A percentile compares a stretch with the other conserved stretches of the same genome.
Conservation (phyloP, 2,329 filamentous ascomycete genomes). For the Paraconiothyrium brasiliense region DNA sequence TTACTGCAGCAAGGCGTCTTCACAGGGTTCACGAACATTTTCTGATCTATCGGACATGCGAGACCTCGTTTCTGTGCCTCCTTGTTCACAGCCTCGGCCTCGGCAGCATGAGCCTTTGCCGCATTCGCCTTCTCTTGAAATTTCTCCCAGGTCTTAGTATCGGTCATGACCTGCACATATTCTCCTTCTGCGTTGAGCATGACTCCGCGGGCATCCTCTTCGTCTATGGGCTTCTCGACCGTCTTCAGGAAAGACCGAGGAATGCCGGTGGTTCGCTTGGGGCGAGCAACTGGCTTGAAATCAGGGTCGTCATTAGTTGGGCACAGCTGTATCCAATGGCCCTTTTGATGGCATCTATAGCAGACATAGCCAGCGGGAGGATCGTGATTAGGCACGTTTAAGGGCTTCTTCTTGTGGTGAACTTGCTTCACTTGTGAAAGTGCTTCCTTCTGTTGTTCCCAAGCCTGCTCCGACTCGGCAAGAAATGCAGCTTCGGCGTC, state of each 20-base stretch:
- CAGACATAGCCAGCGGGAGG: constrained; percentile 95
- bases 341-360: constrained; percentile 95
- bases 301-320: constrained; percentile 98
- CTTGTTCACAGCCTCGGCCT: constrained; percentile 79
- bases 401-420: constrained; percentile 65
- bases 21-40: constrained; percentile 97
- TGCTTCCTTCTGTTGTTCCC: constrained; percentile 91
- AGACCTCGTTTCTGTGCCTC: constrained; percentile 87
- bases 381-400: constrained; percentile 88
- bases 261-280: constrained; percentile 97
- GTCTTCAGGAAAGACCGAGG: constrained; percentile 95
- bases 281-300: constrained; percentile 90
- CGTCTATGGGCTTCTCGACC: constrained; percentile 87
- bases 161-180: constrained; percentile 94
- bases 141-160: constrained; percentile 95
- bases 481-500: constrained; percentile 95
- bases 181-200: constrained; percentile 99
- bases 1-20: constrained; percentile 98
- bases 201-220: constrained; percentile 86
- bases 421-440: constrained; percentile 74
- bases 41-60: constrained; percentile 95
- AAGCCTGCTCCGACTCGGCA: constrained; percentile 86
- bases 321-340: constrained; percentile 99
- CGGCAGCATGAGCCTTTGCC: constrained; percentile 82
- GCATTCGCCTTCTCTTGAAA: constrained; percentile 95